A percentile compares a stretch with the other conserved stretches of the same genome.
Conservation (phyloP, 2,329 filamentous ascomycete species). For the Aspergillus udagawae region DNA sequence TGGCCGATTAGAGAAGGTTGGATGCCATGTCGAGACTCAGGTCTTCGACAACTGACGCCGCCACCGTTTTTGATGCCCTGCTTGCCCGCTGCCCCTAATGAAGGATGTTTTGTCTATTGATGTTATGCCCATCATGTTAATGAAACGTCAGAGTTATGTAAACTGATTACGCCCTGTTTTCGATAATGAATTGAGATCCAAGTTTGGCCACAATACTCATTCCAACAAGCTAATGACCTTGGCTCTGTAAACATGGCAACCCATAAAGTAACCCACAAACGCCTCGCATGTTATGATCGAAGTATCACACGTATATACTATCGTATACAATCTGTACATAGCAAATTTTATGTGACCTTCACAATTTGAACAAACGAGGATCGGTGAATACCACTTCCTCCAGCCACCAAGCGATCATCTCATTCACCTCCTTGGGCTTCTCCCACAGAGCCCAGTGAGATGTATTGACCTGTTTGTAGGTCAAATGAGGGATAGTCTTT, state of each 20-base stretch:
- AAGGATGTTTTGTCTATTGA: background rate
- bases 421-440: conserved; percentile 66
- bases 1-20: conserved; percentile 42
- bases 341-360: background rate
- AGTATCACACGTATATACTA: background rate
- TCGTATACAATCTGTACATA: background rate
- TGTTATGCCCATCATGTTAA: background rate
- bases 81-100: background rate
- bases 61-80: background rate
- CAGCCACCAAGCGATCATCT: conserved; percentile 64
- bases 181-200: background rate
- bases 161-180: background rate
- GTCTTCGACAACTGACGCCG: conserved; percentile 27
- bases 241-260: too few species aligned
- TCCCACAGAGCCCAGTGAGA: conserved; percentile 83
- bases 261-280: background rate
- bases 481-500: conserved; percentile 60
- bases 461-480: conserved; percentile 61
- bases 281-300: background rate
- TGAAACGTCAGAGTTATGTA: background rate
- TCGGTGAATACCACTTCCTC: conserved; percentile 49
- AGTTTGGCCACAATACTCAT: background rate
- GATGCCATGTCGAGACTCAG: conserved; percentile 39
- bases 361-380: conserved; percentile 10
- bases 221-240: background rate